phyloP scores from a whole-genome alignment of 768 basidiomycete species.

The Cantharellus anzutake region DNA sequence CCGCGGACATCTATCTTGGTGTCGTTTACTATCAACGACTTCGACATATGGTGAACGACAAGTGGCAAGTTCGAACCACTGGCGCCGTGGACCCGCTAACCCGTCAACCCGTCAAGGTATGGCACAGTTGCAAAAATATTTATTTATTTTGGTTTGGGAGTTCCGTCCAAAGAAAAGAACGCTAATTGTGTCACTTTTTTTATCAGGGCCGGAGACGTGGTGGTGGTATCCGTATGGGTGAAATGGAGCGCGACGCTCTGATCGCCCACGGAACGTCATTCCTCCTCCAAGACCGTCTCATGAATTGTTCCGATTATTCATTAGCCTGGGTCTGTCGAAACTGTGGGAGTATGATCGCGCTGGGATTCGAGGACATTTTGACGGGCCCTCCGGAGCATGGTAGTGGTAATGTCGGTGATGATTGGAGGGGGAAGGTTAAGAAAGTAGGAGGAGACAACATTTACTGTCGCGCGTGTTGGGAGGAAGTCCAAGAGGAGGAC shows the following conservation, averaged over 20 bases:
- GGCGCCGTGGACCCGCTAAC: slow-evolving; percentile 94
- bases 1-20: slow-evolving; percentile 95
- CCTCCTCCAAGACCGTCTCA: slow-evolving; percentile 91
- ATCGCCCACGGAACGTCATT: slow-evolving; percentile 98
- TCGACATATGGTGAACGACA: slow-evolving; percentile 98
- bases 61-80: slow-evolving; percentile 97
- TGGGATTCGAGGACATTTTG: slow-evolving; percentile 83
- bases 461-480: slow-evolving; percentile 88
- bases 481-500: slow-evolving; percentile 42
- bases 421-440: slow-evolving; percentile 18
- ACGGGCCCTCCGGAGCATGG: slow-evolving; percentile 30
- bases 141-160: background rate
- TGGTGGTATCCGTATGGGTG: slow-evolving; percentile 97
- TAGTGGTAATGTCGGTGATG: slow-evolving; percentile 23
- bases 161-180: background rate
- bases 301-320: slow-evolving; percentile 99
- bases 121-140: slow-evolving; percentile 9
- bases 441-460: slow-evolving; percentile 56
- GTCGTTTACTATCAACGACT: slow-evolving; percentile 97
- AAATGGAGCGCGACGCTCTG: slow-evolving; percentile 98
- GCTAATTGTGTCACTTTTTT: background rate
- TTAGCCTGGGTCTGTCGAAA: slow-evolving; percentile 97
- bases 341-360: slow-evolving; percentile 86
- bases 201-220: slow-evolving; percentile 86
- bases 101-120: slow-evolving; percentile 88